phyloP scores from a whole-genome alignment of 1,139 yeast species.

The Suhomyces kunorum region DNA sequence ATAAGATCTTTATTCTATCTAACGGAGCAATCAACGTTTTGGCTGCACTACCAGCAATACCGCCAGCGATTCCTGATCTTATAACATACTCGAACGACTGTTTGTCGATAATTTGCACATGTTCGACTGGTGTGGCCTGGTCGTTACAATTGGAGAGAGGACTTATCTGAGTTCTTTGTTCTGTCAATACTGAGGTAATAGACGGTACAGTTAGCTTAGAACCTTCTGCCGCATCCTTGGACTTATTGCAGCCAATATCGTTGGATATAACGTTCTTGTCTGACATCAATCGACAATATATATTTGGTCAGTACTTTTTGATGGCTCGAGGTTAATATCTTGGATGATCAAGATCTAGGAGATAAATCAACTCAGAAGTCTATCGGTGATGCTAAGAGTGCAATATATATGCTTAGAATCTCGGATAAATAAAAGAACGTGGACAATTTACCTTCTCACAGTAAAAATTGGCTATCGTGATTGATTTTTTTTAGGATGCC shows the following conservation, averaged over 20 bases:
- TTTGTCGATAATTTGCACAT: conserved; percentile 49
- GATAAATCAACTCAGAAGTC: not conserved
- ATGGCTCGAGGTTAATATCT: no score
- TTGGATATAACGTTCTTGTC: conserved; percentile 7
- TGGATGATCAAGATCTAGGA: not conserved
- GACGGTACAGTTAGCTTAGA: conserved; percentile 58
- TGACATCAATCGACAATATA: conserved; percentile 4
- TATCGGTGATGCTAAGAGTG: not conserved
- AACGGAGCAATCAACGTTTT: conserved; percentile 94
- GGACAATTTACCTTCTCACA: conserved; percentile 3
- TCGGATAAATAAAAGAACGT: conserved; percentile 5
- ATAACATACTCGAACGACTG: conserved; percentile 76
- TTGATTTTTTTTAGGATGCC: conserved; percentile 7
- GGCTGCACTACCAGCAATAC: conserved; percentile 93
- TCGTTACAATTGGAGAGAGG: conserved; percentile 24
- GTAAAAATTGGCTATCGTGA: conserved; percentile 3
- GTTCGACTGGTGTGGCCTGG: conserved; percentile 29
- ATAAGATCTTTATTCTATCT: conserved; percentile 89
- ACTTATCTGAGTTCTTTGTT: conserved; percentile 9
- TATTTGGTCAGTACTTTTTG: not conserved
- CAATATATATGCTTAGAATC: not conserved
- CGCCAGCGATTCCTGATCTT: conserved; percentile 91
- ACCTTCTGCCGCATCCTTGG: conserved; percentile 12
- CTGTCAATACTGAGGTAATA: conserved; percentile 37
- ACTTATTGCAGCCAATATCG: conserved; percentile 4